Conservation (phyloP, 352 stramenopile species). For the Pythium brachiatum region DNA sequence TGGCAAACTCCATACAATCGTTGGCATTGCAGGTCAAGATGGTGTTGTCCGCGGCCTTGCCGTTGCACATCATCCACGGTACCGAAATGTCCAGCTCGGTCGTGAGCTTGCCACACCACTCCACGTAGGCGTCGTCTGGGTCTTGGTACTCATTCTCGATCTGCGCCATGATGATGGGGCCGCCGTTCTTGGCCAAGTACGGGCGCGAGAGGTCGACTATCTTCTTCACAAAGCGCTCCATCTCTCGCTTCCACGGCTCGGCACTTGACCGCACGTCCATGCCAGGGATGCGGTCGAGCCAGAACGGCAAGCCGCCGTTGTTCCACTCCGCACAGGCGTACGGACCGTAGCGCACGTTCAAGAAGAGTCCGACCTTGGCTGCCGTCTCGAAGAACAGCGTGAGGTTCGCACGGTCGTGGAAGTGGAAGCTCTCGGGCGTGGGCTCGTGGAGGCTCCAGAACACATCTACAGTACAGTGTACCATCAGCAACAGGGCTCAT, state of each 20-base stretch:
- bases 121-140: constrained; percentile 48
- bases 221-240: constrained; percentile 57
- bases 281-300: constrained; percentile 51
- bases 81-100: constrained; percentile 52
- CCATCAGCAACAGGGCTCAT: constrained; percentile 1
- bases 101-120: constrained; percentile 58
- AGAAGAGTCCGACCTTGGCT: constrained; percentile 50
- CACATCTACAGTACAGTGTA: constrained; percentile 41
- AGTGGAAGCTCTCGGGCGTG: constrained; percentile 49
- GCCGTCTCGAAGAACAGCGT: constrained; percentile 63
- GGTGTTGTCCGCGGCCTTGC: constrained; percentile 59
- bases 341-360: constrained; percentile 67
- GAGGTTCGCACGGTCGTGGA: constrained; percentile 47
- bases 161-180: constrained; percentile 72
- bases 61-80: constrained; percentile 77
- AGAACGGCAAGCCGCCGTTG: constrained; percentile 60
- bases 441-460: constrained; percentile 74
- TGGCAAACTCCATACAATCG: constrained; percentile 64
- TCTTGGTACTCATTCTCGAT: constrained; percentile 67
- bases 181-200: constrained; percentile 59
- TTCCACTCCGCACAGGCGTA: constrained; percentile 70
- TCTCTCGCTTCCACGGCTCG: constrained; percentile 41
- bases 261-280: constrained; percentile 55
- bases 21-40: constrained; percentile 66
- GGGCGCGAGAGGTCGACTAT: constrained; percentile 63